Conservation (phyloP, 2,329 filamentous ascomycete species). For the Colletotrichum costaricense region DNA sequence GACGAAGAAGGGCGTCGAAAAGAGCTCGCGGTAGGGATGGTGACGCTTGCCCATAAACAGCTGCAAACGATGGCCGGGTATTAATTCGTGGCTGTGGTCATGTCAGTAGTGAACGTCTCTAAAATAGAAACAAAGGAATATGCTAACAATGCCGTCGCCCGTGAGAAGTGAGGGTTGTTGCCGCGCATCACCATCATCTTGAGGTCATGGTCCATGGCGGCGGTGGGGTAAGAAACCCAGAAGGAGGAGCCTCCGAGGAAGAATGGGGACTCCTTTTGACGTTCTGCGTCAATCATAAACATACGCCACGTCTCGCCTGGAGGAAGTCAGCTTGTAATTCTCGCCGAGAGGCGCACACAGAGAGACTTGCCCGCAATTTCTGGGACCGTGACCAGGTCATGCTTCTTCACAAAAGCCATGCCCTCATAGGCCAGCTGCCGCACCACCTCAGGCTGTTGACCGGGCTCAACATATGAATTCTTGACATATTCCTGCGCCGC, state of each 20-base stretch:
- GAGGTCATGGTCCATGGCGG: slow-evolving; percentile 61
- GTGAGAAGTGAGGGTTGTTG: slow-evolving; percentile 68
- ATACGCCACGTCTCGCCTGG: slow-evolving; percentile 63
- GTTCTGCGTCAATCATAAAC: slow-evolving; percentile 65
- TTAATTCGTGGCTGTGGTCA: slow-evolving; percentile 61
- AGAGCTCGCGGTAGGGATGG: slow-evolving; percentile 61
- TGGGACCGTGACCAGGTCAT: slow-evolving; percentile 67
- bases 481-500: slow-evolving; percentile 67
- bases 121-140: no score
- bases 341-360: background rate
- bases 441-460: slow-evolving; percentile 64
- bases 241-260: slow-evolving; percentile 67
- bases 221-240: slow-evolving; percentile 66
- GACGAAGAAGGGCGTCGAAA: slow-evolving; percentile 68
- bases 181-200: slow-evolving; percentile 71
- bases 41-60: slow-evolving; percentile 58
- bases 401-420: slow-evolving; percentile 61
- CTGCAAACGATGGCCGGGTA: slow-evolving; percentile 69
- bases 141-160: slow-evolving; percentile 63
- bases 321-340: background rate
- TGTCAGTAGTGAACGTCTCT: no score
- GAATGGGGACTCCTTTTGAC: slow-evolving; percentile 68
- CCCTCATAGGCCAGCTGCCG: slow-evolving; percentile 62
- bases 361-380: slow-evolving; percentile 49
- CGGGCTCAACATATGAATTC: slow-evolving; percentile 63